These are phyloP conservation scores for Candida rishiriensis DNA, from an alignment of 805 yeast genomes.

Conservation along the genomic window DNA sequence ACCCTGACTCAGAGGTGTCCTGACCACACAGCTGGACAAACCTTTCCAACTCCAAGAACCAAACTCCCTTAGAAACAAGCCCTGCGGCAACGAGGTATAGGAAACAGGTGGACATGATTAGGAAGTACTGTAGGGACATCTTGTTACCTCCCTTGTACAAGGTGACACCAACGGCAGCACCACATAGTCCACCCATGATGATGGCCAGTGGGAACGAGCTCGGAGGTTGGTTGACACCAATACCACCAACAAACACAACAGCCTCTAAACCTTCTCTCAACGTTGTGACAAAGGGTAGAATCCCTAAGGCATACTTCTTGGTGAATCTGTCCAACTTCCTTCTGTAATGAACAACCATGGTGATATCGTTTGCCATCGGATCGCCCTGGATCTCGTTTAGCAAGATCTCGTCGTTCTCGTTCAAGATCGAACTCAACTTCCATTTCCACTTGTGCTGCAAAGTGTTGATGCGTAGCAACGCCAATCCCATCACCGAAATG, in stretches of 20 bases:
- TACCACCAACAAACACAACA: slow-evolving; percentile 86
- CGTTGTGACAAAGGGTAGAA: slow-evolving; percentile 81
- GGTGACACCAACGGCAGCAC: slow-evolving; percentile 58
- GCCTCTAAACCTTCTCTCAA: slow-evolving; percentile 90
- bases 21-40: slow-evolving; percentile 76
- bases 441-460: slow-evolving; percentile 78
- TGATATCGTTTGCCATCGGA: slow-evolving; percentile 16
- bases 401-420: slow-evolving; percentile 13
- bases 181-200: slow-evolving; percentile 51
- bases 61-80: slow-evolving; percentile 76
- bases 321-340: slow-evolving; percentile 33
- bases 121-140: slow-evolving; percentile 67
- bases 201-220: slow-evolving; percentile 63
- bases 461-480: slow-evolving; percentile 74
- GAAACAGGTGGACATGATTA: slow-evolving; percentile 73
- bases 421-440: slow-evolving; percentile 35
- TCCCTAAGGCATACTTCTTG: slow-evolving; percentile 62
- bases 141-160: slow-evolving; percentile 79
- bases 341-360: slow-evolving; percentile 8
- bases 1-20: slow-evolving; percentile 84
- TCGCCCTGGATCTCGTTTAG: slow-evolving; percentile 12
- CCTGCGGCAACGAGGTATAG: slow-evolving; percentile 86
- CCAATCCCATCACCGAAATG: slow-evolving; percentile 83
- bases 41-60: slow-evolving; percentile 81
- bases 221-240: slow-evolving; percentile 68